Evolutionary conservation across 2,329 filamentous ascomycete species (phyloP), one percentile per base, ranked within the genome.

Genomic region (Aciculosporium take): DNA sequence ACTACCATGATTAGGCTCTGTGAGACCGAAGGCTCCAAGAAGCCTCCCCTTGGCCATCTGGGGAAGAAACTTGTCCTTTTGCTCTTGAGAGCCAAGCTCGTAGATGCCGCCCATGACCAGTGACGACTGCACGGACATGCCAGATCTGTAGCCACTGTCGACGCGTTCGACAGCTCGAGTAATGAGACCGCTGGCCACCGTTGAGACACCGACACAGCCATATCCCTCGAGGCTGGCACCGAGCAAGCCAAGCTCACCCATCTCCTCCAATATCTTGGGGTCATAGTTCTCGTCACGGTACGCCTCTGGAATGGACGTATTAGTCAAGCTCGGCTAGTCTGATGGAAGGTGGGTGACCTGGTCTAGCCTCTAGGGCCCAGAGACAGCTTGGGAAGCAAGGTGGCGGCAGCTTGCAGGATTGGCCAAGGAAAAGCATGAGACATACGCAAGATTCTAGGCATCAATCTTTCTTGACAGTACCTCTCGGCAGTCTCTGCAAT

Each of bases 51-150:
- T 83, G 20, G 86, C 87, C 72, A 94, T 79, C 13, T 71, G 67
- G 0, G 86, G 85, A 12, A 94, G 66, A 51, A 84, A 87, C 50
- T 74, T 82, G 48, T 94, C 80, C 64, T 94, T 94, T 55, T 86
- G 80, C 63, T 94, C 87, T 53, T 80, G 64, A n/a, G 81, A 79
- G 5, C 87, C 87, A 52, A 88, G 89, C 52, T 93, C 84, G 58
- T 88, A 70, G 53, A 94, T 94, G 21, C 84, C 85, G 18, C 86
- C 87, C 88, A 94, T 94, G 18, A 81, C 84, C n/a, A 94, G 68
- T 1, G 87, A 91, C 46, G 84, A 89, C 60, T 94, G 87, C 17
- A 94, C 88, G 6, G 85, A 93, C 81, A 94, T 93, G 49, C 84
- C 87, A 37, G 85, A 93, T 44, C 88, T 76, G 63, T 94, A 94